Evolutionary conservation across 2,329 filamentous ascomycete genomes (phyloP).

Genomic region (Apiospora pterosperma): DNA sequence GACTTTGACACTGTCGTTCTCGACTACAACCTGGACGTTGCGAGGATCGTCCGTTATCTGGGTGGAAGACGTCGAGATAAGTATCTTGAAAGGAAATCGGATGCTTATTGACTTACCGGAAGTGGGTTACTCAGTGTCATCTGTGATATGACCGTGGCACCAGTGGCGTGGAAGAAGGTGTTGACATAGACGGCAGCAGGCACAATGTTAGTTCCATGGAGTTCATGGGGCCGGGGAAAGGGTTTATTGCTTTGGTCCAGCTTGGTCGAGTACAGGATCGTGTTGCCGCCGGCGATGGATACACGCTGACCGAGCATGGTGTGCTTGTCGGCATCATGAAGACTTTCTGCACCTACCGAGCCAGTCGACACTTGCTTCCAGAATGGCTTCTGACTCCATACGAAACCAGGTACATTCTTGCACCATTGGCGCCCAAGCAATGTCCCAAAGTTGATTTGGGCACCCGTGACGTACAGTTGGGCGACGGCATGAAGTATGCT

Average conservation of each 20-base stretch:
- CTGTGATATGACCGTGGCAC: no score
- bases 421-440: background rate
- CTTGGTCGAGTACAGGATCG: constrained; percentile 29
- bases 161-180: constrained; percentile 30
- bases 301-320: constrained; percentile 29
- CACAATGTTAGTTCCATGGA: constrained; percentile 39
- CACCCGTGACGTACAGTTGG: no score
- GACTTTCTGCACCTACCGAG: no score
- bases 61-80: constrained; percentile 30
- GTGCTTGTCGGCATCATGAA: constrained; percentile 31
- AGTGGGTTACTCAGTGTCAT: no score
- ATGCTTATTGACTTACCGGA: no score
- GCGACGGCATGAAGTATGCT: background rate
- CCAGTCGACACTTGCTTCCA: no score
- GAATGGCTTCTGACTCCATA: no score
- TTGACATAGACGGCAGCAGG: constrained; percentile 39
- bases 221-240: constrained; percentile 37
- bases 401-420: no score
- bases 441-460: background rate
- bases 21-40: constrained; percentile 32
- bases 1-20: constrained; percentile 27
- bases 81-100: constrained; percentile 18
- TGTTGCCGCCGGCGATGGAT: constrained; percentile 24
- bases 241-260: constrained; percentile 34
- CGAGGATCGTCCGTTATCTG: no score